These are phyloP conservation scores for Silene latifolia DNA, from an alignment of 148 eudicot species.

Conservation along the genomic window DNA sequence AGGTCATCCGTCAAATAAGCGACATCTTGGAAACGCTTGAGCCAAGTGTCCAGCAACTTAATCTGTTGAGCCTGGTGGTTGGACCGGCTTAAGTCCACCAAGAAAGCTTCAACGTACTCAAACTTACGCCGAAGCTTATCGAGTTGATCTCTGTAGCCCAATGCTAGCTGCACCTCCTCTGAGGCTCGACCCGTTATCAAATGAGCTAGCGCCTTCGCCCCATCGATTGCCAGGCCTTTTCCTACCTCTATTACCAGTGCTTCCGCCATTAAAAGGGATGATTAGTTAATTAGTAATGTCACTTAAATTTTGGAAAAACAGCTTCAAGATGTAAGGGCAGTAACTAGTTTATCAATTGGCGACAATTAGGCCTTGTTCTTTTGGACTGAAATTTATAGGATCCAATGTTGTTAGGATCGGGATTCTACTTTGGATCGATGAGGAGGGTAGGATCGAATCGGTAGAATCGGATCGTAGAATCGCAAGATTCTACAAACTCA, in stretches of 20 bases:
- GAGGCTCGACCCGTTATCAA: background rate
- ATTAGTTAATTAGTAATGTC: too few relatives aligned
- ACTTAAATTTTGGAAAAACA: too few relatives aligned
- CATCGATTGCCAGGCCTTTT: background rate
- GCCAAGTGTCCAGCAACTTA: background rate
- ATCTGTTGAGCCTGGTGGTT: background rate
- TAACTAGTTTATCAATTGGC: too few relatives aligned
- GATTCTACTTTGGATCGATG: too few relatives aligned
- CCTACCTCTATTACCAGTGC: background rate
- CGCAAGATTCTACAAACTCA: too few relatives aligned
- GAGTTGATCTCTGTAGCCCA: background rate
- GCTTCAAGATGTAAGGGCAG: too few relatives aligned
- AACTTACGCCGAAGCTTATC: background rate
- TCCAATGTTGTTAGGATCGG: too few relatives aligned
- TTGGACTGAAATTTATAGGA: too few relatives aligned
- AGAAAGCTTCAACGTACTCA: conserved; percentile 1
- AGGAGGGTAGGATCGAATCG: too few relatives aligned
- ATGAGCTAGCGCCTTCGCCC: background rate
- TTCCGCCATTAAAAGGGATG: background rate
- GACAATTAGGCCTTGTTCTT: too few relatives aligned
- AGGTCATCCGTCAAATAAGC: background rate
- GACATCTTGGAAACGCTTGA: background rate
- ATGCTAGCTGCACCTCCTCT: background rate
- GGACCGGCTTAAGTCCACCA: conserved; percentile 4
- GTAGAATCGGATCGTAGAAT: too few relatives aligned